A percentile compares a stretch with the other conserved stretches of the same genome.
Evolutionary conservation across 495 filamentous ascomycete species (phyloP).

Genomic region (Pseudoneurospora amorphoporcata): DNA sequence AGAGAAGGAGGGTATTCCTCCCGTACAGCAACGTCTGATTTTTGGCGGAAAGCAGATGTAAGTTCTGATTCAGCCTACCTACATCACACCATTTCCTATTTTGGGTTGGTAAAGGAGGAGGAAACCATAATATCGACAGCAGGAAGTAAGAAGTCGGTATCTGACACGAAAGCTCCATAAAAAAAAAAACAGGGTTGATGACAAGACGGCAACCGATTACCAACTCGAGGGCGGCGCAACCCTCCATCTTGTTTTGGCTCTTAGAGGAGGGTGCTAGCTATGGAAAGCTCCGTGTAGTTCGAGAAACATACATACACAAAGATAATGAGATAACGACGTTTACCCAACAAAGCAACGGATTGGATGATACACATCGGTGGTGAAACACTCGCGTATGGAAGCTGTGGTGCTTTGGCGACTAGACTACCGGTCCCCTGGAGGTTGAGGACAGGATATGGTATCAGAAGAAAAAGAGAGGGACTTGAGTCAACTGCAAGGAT

Average conservation of each 20-base stretch:
- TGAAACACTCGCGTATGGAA: not conserved
- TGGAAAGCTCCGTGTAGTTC: not conserved
- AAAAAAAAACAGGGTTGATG: conserved; percentile 64
- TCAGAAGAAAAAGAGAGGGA: not conserved
- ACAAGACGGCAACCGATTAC: conserved; percentile 79
- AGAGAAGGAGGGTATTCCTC: conserved; percentile 97
- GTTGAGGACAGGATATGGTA: not conserved
- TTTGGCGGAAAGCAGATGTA: conserved; percentile 98
- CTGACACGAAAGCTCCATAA: not conserved
- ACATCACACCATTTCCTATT: not conserved
- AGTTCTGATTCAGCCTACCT: conserved; percentile 12
- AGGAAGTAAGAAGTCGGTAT: not conserved
- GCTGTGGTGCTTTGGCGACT: not conserved
- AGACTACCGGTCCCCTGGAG: not conserved
- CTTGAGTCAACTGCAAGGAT: not conserved
- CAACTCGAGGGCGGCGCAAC: conserved; percentile 85
- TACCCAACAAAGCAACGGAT: not conserved
- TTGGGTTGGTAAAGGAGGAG: no score
- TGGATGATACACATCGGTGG: not conserved
- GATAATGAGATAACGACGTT: not conserved
- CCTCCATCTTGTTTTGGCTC: conserved; percentile 87
- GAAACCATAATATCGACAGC: no score
- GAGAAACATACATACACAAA: not conserved
- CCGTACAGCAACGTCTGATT: conserved; percentile 92
- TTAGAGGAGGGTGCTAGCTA: conserved; percentile 47